phyloP scores from a whole-genome alignment of 257 asterid species.

The Ocimum tenuiflorum region DNA sequence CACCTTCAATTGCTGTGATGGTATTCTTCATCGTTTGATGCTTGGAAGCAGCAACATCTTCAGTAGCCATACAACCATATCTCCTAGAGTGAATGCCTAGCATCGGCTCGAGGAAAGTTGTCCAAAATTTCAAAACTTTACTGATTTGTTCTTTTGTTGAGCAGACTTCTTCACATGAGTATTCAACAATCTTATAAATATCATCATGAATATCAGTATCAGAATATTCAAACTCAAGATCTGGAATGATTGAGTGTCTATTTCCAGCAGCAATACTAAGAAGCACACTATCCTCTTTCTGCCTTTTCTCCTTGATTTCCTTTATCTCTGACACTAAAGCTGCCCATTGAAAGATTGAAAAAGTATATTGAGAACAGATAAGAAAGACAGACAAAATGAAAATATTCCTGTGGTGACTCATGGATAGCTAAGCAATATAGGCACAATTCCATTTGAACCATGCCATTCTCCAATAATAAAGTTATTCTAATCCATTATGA shows the following conservation, averaged over 20 bases:
- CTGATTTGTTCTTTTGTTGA: conserved; percentile 71
- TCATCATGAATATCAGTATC: conserved; percentile 77
- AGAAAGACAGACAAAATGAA: background rate
- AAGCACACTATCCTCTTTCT: conserved; percentile 63
- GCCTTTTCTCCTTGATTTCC: conserved; percentile 79
- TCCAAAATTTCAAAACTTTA: conserved; percentile 74
- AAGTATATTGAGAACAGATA: conserved; percentile 3
- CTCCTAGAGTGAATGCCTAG: conserved; percentile 57
- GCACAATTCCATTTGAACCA: background rate
- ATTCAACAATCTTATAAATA: conserved; percentile 60
- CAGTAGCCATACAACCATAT: conserved; percentile 33
- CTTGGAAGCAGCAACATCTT: conserved; percentile 43
- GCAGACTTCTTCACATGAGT: conserved; percentile 84
- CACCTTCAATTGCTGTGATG: conserved; percentile 37
- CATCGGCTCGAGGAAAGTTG: conserved; percentile 70
- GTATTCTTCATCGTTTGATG: conserved; percentile 29
- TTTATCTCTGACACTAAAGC: conserved; percentile 78
- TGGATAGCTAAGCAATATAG: background rate
- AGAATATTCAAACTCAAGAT: conserved; percentile 67
- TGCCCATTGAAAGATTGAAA: conserved; percentile 29
- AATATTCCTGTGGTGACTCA: background rate
- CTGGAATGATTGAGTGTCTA: conserved; percentile 53
- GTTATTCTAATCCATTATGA: background rate
- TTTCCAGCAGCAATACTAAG: conserved; percentile 66
- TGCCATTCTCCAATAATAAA: background rate